Conservation (phyloP, 305 asterid genomes). For the Solanum hybrid region DNA sequence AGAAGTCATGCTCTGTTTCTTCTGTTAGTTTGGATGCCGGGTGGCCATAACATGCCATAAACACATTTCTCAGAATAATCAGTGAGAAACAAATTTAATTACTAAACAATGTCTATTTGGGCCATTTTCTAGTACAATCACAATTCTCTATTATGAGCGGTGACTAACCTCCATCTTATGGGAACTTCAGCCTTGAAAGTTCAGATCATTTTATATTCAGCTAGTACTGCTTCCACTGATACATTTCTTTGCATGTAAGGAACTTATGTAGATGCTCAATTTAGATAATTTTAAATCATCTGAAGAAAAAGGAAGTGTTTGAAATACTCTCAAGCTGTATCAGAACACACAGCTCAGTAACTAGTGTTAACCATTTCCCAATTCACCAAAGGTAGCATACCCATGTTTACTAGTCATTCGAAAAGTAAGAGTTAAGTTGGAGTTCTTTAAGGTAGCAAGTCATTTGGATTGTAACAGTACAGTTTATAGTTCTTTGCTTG, state of each 20-base stretch:
- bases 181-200: not conserved
- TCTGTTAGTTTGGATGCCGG: not conserved
- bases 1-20: not conserved
- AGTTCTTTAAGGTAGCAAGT: not conserved
- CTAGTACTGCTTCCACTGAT: not conserved
- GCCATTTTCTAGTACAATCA: not conserved
- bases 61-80: not conserved
- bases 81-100: not conserved
- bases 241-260: not conserved
- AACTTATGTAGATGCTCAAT: not conserved
- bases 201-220: conserved; percentile 1
- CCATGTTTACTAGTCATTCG: not conserved
- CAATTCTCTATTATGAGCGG: not conserved
- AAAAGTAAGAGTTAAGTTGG: not conserved
- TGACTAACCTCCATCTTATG: not conserved
- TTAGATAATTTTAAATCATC: not conserved
- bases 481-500: not conserved
- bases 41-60: not conserved
- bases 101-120: not conserved
- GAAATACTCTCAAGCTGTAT: not conserved
- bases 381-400: not conserved
- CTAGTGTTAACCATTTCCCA: not conserved
- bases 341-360: not conserved
- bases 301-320: not conserved
- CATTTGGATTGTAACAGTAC: not conserved